phyloP scores from a whole-genome alignment of 2,329 filamentous ascomycete species.

The Aureobasidium sp. region DNA sequence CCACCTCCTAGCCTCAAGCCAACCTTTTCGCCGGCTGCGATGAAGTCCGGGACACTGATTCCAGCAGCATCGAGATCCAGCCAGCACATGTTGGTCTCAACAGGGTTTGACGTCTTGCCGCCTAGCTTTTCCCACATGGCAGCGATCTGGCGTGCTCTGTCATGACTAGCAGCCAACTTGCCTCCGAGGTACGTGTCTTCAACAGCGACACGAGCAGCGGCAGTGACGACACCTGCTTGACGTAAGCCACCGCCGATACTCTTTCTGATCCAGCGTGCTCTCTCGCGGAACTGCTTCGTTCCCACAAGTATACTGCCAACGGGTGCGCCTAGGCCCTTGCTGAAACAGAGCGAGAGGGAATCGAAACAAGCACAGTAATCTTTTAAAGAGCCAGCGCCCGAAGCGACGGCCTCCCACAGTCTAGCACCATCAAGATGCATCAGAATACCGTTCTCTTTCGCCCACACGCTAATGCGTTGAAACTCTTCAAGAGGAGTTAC shows the following conservation, averaged over 20 bases:
- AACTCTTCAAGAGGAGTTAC: slow-evolving; percentile 71
- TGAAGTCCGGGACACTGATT: slow-evolving; percentile 46
- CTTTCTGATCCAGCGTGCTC: slow-evolving; percentile 71
- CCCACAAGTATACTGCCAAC: slow-evolving; percentile 69
- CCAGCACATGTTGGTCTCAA: slow-evolving; percentile 93
- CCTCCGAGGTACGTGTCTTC: slow-evolving; percentile 72
- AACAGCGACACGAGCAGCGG: slow-evolving; percentile 68
- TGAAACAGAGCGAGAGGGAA: slow-evolving; percentile 70
- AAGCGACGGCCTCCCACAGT: slow-evolving; percentile 72
- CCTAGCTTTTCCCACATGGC: slow-evolving; percentile 62
- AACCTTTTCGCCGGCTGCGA: slow-evolving; percentile 48
- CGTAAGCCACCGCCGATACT: slow-evolving; percentile 71
- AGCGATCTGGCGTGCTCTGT: slow-evolving; percentile 55
- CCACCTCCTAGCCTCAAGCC: slow-evolving; percentile 52
- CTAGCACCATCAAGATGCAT: slow-evolving; percentile 75
- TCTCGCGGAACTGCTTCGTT: slow-evolving; percentile 52
- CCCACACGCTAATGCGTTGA: slow-evolving; percentile 63
- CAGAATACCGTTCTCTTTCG: slow-evolving; percentile 52
- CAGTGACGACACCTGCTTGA: slow-evolving; percentile 68
- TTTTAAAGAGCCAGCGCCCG: slow-evolving; percentile 58
- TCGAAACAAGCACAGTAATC: slow-evolving; percentile 66
- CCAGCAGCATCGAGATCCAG: slow-evolving; percentile 61
- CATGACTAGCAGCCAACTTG: slow-evolving; percentile 54
- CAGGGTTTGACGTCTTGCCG: slow-evolving; percentile 60
- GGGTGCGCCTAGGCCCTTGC: slow-evolving; percentile 74